Conservation (phyloP, 768 basidiomycete genomes). For the Amanita pseudoporphyria region DNA sequence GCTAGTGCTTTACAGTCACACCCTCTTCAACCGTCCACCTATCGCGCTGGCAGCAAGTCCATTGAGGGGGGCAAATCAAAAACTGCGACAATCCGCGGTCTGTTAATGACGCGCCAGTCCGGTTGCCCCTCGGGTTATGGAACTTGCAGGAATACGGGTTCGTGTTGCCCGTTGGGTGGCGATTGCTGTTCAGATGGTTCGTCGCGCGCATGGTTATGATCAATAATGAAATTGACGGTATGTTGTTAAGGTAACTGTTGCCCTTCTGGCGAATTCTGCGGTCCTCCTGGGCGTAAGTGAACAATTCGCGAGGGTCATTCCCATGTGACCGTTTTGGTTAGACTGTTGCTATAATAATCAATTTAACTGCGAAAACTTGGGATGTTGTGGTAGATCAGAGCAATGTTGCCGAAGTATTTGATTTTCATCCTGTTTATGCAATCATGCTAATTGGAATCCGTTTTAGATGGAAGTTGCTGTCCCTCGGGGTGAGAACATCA, state of each 20-base stretch:
- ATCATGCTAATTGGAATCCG: background rate
- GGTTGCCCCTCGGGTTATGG: background rate
- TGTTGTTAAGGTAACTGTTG: background rate
- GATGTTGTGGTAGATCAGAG: background rate
- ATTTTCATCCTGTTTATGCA: background rate
- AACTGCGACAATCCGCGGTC: background rate
- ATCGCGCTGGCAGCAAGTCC: background rate
- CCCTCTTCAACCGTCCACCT: background rate
- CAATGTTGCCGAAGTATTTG: background rate
- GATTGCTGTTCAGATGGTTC: constrained; percentile 1
- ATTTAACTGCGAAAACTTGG: background rate
- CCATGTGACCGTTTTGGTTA: background rate
- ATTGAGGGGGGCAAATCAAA: background rate
- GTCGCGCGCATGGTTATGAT: background rate
- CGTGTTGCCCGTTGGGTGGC: constrained; percentile 3
- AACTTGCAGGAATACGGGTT: background rate
- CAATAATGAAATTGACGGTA: background rate
- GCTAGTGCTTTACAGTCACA: no score
- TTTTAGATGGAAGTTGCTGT: constrained; percentile 4
- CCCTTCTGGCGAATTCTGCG: background rate
- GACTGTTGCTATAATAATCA: background rate
- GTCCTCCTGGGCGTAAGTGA: background rate
- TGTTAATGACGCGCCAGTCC: background rate
- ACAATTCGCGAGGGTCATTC: background rate
- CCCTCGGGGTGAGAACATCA: background rate